Evolutionary conservation across 805 yeast species (phyloP).

Genomic region (Candida loeiensis): DNA sequence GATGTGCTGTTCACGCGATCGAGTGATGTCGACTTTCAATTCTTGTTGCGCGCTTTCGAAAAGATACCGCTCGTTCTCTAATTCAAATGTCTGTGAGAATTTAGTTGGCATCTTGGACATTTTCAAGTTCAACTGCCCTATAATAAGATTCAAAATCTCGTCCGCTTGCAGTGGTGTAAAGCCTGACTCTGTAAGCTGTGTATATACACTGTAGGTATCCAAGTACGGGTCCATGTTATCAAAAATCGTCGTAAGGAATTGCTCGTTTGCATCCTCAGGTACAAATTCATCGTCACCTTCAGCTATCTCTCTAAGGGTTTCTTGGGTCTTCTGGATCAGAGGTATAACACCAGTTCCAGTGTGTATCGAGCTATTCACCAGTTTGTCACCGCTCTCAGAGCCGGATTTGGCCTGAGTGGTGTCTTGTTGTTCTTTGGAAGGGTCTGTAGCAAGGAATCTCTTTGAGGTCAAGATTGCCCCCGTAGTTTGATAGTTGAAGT

Average conservation of each 20-base stretch:
- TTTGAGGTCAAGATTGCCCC: background rate
- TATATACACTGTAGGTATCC: slow-evolving; percentile 51
- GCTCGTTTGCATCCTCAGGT: slow-evolving; percentile 12
- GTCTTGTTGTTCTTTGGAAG: background rate
- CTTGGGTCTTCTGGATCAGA: background rate
- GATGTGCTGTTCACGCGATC: slow-evolving; percentile 66
- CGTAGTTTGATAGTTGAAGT: background rate
- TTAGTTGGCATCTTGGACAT: slow-evolving; percentile 41
- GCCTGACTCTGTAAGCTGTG: slow-evolving; percentile 51
- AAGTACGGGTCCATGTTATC: slow-evolving; percentile 43
- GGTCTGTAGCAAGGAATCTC: background rate
- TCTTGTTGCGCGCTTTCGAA: slow-evolving; percentile 93
- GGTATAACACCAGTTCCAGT: background rate
- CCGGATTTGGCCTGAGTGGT: background rate
- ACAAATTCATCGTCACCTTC: background rate
- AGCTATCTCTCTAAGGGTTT: background rate
- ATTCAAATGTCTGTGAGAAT: slow-evolving; percentile 57
- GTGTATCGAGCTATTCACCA: background rate
- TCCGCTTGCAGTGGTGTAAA: slow-evolving; percentile 62
- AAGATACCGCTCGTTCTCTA: slow-evolving; percentile 83
- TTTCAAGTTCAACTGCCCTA: slow-evolving; percentile 41
- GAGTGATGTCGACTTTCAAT: slow-evolving; percentile 69
- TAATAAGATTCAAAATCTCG: slow-evolving; percentile 48
- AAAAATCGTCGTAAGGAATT: slow-evolving; percentile 57
- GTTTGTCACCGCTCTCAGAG: background rate